phyloP scores from a whole-genome alignment of 768 basidiomycete genomes.

The Psilocybe cyanescens region DNA sequence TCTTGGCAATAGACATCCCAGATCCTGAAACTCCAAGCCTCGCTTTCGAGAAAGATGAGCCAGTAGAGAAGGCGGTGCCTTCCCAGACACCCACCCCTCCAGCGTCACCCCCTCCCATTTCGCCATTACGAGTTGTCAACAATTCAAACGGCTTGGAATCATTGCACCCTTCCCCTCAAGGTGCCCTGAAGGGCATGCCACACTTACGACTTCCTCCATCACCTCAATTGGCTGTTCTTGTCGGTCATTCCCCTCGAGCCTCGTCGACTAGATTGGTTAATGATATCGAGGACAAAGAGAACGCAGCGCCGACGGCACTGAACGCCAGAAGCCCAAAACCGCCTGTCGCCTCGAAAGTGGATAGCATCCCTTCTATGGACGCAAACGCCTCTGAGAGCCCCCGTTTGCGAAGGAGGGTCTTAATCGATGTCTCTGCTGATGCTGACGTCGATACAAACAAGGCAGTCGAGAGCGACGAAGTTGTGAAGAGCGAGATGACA shows the following conservation, averaged over 20 bases:
- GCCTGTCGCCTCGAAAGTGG: not conserved
- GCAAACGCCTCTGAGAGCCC: not conserved
- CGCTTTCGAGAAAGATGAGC: not conserved
- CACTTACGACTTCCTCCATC: not conserved
- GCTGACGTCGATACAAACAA: not conserved
- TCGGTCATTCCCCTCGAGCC: not conserved
- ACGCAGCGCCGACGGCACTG: slow-evolving; percentile 5
- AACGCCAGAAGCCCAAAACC: not conserved
- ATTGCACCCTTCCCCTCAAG: not conserved
- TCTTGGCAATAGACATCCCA: not conserved
- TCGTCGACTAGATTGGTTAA: not conserved
- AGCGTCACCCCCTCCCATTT: slow-evolving; percentile 39
- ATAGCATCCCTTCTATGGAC: not conserved
- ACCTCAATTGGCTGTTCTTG: slow-evolving; percentile 4
- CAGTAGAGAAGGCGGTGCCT: not conserved
- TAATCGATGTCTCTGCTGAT: slow-evolving; percentile 4
- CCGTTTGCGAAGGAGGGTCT: slow-evolving; percentile 1
- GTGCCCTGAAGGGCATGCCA: not conserved
- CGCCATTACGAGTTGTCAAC: slow-evolving; percentile 4
- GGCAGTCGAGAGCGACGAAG: slow-evolving; percentile 1
- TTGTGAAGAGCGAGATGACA: not conserved
- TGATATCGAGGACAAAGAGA: slow-evolving; percentile 18
- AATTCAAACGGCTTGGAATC: not conserved
- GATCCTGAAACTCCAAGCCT: not conserved
- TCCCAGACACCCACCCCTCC: slow-evolving; percentile 49